Evolutionary conservation across 75 land plant species (phyloP), one percentile per base, ranked within the genome.

Genomic region (Pinus tabuliformis): DNA sequence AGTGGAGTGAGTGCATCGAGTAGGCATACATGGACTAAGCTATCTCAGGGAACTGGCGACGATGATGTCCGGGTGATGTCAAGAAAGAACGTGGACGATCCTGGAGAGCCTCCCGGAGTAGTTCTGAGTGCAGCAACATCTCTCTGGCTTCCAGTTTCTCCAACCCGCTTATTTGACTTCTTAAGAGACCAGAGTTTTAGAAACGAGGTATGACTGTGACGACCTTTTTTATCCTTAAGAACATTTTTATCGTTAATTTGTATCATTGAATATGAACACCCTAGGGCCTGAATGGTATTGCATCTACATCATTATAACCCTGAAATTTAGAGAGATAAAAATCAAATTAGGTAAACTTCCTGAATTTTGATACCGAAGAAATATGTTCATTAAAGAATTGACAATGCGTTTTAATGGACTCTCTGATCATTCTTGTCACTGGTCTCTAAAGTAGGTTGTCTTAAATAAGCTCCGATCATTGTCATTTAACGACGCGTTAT

Each of bases 61-160:
- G 95, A 91, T 7, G 96, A 91, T 71, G 86, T 90, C 28, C 78
- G 91, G 49, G 83, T 95, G 28, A 61, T 87, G 63, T 85, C 89
- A 9, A 85, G 98, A 59, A 92, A 92, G 79, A 95, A 92, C 76
- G 63, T 90, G 37, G 86, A 89, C 75, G 91, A 90, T 24, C 95
- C 95, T 13, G 98, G 90, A 1, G 95, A 90, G 65, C 98, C 97
- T 59, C 79, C 84, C 26, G 97, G 97, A 20, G 73, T 90, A 33
- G 92, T 94, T 14, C 76, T 94, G 42, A 90, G 92, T 81, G 97
- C 95, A 42, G 91, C 80, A 72, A 86, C 92, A 21, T 92, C 97
- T 18, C 79, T 91, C 3, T 90, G 92, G 90, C 73, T 94, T 57
- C 95, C 92, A 36, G 85, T 92, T 56, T 61, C 97, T 75, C 87